Evolutionary conservation across 495 filamentous ascomycete genomes (phyloP).

Genomic region (Penicillium maclennaniae): DNA sequence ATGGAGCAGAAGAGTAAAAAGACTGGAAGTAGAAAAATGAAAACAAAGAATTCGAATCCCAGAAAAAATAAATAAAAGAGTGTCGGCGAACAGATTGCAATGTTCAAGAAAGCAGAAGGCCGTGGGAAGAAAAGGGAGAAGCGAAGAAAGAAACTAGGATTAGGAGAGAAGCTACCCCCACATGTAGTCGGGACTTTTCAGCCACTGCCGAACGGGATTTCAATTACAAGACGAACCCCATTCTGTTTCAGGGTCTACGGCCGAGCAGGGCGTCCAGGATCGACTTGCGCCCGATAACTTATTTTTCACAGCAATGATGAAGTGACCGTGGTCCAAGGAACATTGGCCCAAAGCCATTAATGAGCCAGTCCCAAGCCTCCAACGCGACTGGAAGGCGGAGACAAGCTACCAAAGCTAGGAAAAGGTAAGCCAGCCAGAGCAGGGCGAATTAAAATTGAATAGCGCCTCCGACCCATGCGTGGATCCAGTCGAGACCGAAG

Average conservation of each 20-base stretch:
- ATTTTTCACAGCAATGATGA: no score
- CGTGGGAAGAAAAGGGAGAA: slow-evolving; percentile 2
- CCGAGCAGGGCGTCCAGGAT: no score
- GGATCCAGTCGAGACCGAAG: slow-evolving; percentile 18
- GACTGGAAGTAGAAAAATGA: neutral
- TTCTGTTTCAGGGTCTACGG: neutral
- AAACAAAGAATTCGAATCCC: slow-evolving; percentile 8
- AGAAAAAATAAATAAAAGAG: slow-evolving; percentile 12
- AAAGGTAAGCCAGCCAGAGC: neutral
- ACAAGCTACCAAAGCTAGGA: neutral
- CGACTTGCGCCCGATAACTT: no score
- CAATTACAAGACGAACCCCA: no score
- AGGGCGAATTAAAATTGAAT: slow-evolving; percentile 7
- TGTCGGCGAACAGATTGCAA: slow-evolving; percentile 3
- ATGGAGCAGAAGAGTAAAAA: neutral
- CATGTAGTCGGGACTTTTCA: neutral
- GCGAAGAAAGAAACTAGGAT: neutral
- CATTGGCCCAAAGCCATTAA: no score
- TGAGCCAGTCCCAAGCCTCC: no score
- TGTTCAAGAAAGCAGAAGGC: neutral
- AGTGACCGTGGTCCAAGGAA: no score
- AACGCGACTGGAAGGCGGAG: no score
- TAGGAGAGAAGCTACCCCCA: neutral
- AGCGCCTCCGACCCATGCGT: slow-evolving; percentile 8
- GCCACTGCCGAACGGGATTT: neutral